Percentiles rank a stretch among this genome's conserved stretches.
Conservation (phyloP, 164 flowering plant species). For the Liquidambar formosana region DNA sequence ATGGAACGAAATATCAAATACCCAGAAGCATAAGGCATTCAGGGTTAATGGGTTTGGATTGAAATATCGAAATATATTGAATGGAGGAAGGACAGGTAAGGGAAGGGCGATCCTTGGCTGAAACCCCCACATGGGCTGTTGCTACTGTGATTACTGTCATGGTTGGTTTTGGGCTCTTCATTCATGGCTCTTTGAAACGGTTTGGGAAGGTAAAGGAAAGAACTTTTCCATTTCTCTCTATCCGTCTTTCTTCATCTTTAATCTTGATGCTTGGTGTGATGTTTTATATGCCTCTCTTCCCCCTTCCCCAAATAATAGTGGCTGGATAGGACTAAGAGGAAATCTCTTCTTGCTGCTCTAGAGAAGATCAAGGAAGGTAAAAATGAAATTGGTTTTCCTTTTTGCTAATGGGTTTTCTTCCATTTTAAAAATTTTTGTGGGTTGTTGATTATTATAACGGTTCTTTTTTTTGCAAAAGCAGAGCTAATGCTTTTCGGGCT, state of each 20-base stretch:
- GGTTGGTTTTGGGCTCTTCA: slow-evolving; percentile 59
- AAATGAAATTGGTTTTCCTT: neutral
- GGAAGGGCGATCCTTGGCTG: slow-evolving; percentile 54
- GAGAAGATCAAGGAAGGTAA: slow-evolving; percentile 85
- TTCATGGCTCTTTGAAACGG: slow-evolving; percentile 45
- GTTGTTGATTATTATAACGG: neutral
- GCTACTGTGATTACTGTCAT: slow-evolving; percentile 67
- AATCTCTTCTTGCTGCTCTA: slow-evolving; percentile 70
- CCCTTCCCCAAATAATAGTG: slow-evolving; percentile 39
- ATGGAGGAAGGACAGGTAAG: slow-evolving; percentile 8
- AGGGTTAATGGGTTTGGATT: neutral
- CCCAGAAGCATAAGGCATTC: slow-evolving; percentile 6
- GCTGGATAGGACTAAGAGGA: slow-evolving; percentile 75
- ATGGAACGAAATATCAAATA: neutral
- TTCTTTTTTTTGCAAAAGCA: slow-evolving; percentile 34
- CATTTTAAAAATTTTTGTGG: slow-evolving; percentile 1
- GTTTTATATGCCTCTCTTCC: too few relatives aligned
- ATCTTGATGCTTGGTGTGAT: neutral
- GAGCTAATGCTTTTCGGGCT: slow-evolving; percentile 90
- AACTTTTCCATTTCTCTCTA: neutral
- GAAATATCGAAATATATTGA: neutral
- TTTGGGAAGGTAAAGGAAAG: slow-evolving; percentile 51
- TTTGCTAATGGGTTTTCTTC: slow-evolving; percentile 4
- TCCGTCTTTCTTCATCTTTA: too few relatives aligned
- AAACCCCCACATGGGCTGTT: slow-evolving; percentile 86